Evolutionary conservation across 139 green algal species (phyloP).

Genomic region (Tetraselmis striata): DNA sequence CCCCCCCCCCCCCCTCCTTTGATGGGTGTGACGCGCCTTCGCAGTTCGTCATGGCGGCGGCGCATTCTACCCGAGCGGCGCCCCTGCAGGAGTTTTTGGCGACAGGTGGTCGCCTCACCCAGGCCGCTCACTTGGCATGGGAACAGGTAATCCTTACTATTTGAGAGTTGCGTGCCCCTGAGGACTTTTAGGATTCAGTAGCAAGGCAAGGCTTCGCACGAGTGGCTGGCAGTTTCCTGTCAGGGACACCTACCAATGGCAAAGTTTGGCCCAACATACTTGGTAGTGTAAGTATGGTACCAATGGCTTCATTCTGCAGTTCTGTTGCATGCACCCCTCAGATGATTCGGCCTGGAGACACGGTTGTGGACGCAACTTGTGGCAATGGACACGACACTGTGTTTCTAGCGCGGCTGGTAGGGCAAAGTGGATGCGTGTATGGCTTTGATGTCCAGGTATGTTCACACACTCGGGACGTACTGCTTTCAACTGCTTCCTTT

Average conservation of each 20-base stretch:
- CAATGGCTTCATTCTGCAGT: neutral
- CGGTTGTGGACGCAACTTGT: slow-evolving; percentile 47
- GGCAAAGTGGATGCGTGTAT: slow-evolving; percentile 33
- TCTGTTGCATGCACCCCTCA: neutral
- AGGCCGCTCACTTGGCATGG: neutral
- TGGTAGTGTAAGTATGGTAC: neutral
- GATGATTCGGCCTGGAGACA: slow-evolving; percentile 44
- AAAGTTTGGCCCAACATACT: no score
- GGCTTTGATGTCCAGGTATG: slow-evolving; percentile 55
- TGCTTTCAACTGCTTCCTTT: no score
- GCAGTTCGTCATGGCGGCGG: no score
- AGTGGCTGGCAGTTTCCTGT: no score
- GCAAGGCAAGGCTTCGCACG: neutral
- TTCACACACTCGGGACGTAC: neutral
- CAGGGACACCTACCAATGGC: no score
- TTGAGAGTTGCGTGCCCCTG: neutral
- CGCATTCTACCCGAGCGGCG: no score
- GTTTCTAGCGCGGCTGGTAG: slow-evolving; percentile 44
- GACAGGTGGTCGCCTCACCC: neutral
- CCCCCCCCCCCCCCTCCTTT: no score
- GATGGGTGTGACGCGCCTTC: no score
- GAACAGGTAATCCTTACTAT: neutral
- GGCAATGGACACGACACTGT: slow-evolving; percentile 64
- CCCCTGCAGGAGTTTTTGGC: neutral
- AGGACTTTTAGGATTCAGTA: neutral